Conservation (phyloP, 495 filamentous ascomycete species). For the Delitschia confertaspora region DNA sequence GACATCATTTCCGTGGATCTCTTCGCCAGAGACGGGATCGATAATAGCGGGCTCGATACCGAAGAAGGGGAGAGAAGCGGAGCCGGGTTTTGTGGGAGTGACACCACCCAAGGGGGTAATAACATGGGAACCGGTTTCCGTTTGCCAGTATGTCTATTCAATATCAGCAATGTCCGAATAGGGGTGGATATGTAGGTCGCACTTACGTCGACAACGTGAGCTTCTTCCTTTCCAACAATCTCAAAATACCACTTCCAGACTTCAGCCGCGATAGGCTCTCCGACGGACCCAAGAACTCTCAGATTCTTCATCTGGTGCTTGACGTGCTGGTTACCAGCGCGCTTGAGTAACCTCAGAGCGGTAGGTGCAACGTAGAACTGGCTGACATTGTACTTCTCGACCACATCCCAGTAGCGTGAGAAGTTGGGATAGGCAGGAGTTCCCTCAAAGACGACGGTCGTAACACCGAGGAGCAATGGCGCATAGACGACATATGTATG, state of each 20-base stretch:
- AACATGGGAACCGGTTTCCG: conserved; percentile 93
- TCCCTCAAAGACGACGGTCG: conserved; percentile 98
- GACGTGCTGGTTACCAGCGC: conserved; percentile 85
- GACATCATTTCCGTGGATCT: conserved; percentile 92
- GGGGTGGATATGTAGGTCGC: background rate
- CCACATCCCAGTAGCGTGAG: conserved; percentile 97
- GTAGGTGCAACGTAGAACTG: conserved; percentile 99
- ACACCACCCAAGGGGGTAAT: conserved; percentile 68
- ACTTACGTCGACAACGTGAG: conserved; percentile 90
- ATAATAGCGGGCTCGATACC: conserved; percentile 97
- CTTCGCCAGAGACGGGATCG: conserved; percentile 89
- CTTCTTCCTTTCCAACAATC: conserved; percentile 85
- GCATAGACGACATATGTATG: conserved; percentile 99
- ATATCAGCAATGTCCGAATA: conserved; percentile 14
- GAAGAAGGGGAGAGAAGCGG: conserved; percentile 82
- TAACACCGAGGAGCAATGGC: conserved; percentile 80
- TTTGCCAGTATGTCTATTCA: conserved; percentile 99
- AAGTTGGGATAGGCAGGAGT: conserved; percentile 96
- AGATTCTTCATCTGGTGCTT: conserved; percentile 82
- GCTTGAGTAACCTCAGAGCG: conserved; percentile 84
- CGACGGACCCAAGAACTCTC: conserved; percentile 88
- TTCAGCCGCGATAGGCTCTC: conserved; percentile 95
- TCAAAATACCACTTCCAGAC: conserved; percentile 99
- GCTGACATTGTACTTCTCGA: conserved; percentile 87
- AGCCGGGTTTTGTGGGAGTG: conserved; percentile 71